Evolutionary conservation across 2,329 filamentous ascomycete genomes (phyloP), one percentile per base, ranked within the genome.

Genomic region (Claviceps capensis): DNA sequence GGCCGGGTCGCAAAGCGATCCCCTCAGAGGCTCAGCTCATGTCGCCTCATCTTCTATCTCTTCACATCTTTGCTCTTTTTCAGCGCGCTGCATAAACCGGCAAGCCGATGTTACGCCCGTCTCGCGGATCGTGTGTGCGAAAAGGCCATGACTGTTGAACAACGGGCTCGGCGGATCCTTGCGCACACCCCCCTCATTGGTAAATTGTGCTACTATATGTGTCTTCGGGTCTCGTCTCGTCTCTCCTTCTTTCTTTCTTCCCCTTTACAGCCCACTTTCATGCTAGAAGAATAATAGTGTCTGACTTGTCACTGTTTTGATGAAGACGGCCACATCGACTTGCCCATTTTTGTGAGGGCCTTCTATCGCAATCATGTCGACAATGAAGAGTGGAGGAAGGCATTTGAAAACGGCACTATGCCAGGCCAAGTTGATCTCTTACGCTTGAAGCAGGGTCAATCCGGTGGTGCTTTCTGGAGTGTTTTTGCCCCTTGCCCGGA

Each of bases 381-480:
- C 63, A 71, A 75, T 55, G 67, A 76, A 13, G 79, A 82, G 48
- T 96, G 95, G 69, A 83, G 77, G n/a, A 69, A 81, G 40, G 76
- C 78, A 5, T 95, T 95, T 62, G 77, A 83, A 57, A 70, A 85
- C 22, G 88, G 86, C 36, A 79, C 78, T 1, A 68, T 95, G 49
- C 62, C 48, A 11, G 48, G 74, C 3, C 86, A 97, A 58, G 84
- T 93, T 50, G 91, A 97, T 65, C 70, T 95, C 8, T 82, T 85
- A 1, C 81, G 90, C 5, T 74, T 95, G 47, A 74, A 78, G 38
- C 67, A 79, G 48, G 89, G 90, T 1, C 74, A 76, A 58, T 81
- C 84, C 56, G 89, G 89, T 41, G 91, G 89, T 52, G 83, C 86
- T n/a, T 96, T 96, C 65, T 96, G 90, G 91, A 90, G 85, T 63